A percentile compares a stretch with the other conserved stretches of the same genome.
phyloP scores from a whole-genome alignment of 805 yeast species.

The Wickerhamomyces bisporus region DNA sequence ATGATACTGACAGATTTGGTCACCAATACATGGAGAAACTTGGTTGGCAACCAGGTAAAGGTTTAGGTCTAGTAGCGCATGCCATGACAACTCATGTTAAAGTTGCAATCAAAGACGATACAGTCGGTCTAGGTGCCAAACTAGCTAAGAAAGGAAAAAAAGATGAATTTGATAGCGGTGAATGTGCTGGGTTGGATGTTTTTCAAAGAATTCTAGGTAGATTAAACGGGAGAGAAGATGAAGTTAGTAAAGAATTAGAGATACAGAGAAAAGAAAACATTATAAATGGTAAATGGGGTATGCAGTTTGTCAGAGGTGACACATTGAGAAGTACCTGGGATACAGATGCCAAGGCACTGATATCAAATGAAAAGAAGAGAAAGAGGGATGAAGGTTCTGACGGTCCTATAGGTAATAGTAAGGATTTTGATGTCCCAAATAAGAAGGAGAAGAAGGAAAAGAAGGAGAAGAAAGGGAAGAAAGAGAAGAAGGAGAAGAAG shows the following conservation, averaged over 20 bases:
- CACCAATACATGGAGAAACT: constrained; percentile 73
- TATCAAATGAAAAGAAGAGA: constrained; percentile 25
- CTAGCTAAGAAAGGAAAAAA: constrained; percentile 50
- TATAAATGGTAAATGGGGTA: constrained; percentile 83
- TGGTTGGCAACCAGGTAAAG: constrained; percentile 93
- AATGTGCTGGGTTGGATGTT: constrained; percentile 86
- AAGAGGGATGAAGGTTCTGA: constrained; percentile 26
- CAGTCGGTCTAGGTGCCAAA: constrained; percentile 84
- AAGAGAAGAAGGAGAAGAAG: constrained; percentile 26
- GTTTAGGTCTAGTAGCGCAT: constrained; percentile 67
- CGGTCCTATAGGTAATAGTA: constrained; percentile 18
- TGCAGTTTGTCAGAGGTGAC: constrained; percentile 82
- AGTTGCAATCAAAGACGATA: constrained; percentile 77
- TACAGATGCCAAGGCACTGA: constrained; percentile 39
- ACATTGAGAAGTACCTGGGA: constrained; percentile 83
- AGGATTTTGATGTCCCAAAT: constrained; percentile 12
- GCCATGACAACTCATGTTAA: constrained; percentile 79
- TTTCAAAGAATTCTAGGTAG: constrained; percentile 88
- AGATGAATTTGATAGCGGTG: constrained; percentile 74
- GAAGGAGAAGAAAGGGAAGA: constrained; percentile 24
- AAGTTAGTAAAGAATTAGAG: constrained; percentile 59
- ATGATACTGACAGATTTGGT: constrained; percentile 78
- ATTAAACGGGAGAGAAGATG: constrained; percentile 79
- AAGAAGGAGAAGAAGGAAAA: constrained; percentile 24
- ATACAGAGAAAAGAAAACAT: constrained; percentile 62